Conservation (phyloP, 2,329 filamentous ascomycete species). For the Colletotrichum orchidophilum region DNA sequence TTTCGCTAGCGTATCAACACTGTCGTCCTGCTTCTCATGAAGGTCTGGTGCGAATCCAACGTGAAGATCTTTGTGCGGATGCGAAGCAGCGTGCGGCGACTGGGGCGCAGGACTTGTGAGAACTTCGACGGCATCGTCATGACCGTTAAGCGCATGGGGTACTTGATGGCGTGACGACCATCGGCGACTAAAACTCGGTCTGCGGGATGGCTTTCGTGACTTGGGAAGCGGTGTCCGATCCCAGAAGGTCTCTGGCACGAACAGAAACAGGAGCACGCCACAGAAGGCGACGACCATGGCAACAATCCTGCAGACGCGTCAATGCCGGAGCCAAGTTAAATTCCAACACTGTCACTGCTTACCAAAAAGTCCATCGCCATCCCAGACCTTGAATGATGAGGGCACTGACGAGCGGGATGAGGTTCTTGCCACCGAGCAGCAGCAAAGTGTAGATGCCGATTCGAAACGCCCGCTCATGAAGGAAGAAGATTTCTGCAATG, state of each 20-base stretch:
- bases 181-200: slow-evolving; percentile 58
- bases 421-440: slow-evolving; percentile 88
- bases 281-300: slow-evolving; percentile 81
- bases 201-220: slow-evolving; percentile 47
- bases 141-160: neutral
- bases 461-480: slow-evolving; percentile 92
- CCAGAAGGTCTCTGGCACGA: slow-evolving; percentile 97
- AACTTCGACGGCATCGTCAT: neutral
- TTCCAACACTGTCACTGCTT: slow-evolving; percentile 39
- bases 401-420: slow-evolving; percentile 87
- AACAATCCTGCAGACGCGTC: slow-evolving; percentile 69
- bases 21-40: neutral
- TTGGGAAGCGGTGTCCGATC: slow-evolving; percentile 74
- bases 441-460: slow-evolving; percentile 93
- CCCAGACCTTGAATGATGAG: slow-evolving; percentile 79
- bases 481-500: slow-evolving; percentile 95
- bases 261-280: slow-evolving; percentile 80
- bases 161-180: slow-evolving; percentile 49
- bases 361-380: slow-evolving; percentile 95
- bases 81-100: slow-evolving; percentile 1
- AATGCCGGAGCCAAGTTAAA: slow-evolving; percentile 24
- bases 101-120: neutral
- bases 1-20: neutral
- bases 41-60: slow-evolving; percentile 43
- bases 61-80: slow-evolving; percentile 41